Conservation (phyloP, 257 asterid species). For the Echites panduratus region DNA sequence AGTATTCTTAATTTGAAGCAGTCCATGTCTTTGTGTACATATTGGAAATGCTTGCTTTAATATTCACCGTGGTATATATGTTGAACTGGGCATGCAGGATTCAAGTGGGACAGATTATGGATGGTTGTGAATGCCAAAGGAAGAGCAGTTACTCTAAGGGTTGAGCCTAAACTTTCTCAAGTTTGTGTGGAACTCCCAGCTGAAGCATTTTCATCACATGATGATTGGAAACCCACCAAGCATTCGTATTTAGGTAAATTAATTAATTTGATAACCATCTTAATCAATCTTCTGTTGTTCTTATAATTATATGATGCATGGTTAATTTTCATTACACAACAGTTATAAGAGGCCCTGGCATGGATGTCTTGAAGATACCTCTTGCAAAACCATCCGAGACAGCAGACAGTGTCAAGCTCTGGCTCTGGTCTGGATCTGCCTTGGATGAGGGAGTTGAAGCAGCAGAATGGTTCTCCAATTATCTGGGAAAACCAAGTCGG, state of each 20-base stretch:
- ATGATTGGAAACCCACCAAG: conserved; percentile 21
- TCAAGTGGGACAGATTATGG: conserved; percentile 33
- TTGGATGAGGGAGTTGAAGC: conserved; percentile 34
- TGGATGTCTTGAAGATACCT: conserved; percentile 26
- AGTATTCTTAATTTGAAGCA: no score
- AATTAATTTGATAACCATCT: neutral
- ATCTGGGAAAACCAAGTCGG: conserved; percentile 31
- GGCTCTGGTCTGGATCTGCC: conserved; percentile 37
- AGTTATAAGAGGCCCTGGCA: conserved; percentile 29
- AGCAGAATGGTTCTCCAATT: conserved; percentile 30
- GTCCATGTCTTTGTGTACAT: no score
- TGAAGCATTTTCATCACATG: conserved; percentile 24
- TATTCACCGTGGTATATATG: no score
- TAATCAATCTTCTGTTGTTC: no score
- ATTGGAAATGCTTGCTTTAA: no score
- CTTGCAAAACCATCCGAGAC: conserved; percentile 18
- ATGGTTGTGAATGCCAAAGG: conserved; percentile 31
- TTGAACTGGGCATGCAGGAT: conserved; percentile 19
- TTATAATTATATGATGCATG: no score
- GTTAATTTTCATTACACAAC: neutral
- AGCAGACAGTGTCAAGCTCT: conserved; percentile 25
- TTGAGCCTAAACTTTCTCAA: conserved; percentile 29
- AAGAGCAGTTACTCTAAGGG: conserved; percentile 25
- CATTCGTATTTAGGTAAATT: conserved; percentile 21
- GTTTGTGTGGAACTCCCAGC: conserved; percentile 24